Conservation (phyloP, 2,329 filamentous ascomycete species). For the Trichoderma sp. region DNA sequence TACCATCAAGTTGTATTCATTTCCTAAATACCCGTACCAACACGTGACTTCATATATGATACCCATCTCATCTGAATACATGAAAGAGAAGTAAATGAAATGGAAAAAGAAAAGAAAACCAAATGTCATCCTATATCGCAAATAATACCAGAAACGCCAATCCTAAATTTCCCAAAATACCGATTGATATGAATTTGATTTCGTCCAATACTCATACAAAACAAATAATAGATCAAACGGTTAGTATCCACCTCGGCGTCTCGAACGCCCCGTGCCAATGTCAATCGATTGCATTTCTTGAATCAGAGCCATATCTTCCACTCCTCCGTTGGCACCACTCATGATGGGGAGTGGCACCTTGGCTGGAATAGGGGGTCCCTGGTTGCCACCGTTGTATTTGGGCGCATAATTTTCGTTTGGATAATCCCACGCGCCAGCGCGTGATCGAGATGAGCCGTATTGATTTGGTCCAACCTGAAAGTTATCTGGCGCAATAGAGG, state of each 20-base stretch:
- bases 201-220: conserved; percentile 28
- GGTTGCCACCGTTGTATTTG: conserved; percentile 42
- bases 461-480: conserved; percentile 50
- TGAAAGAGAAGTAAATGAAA: not conserved
- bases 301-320: conserved; percentile 63
- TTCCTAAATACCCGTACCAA: conserved; percentile 3
- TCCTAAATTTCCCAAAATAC: not conserved
- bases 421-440: conserved; percentile 58
- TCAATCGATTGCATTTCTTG: conserved; percentile 73
- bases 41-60: conserved; percentile 21
- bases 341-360: conserved; percentile 65
- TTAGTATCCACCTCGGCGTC: conserved; percentile 54
- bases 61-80: not conserved
- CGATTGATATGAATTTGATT: conserved; percentile 18
- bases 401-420: conserved; percentile 57
- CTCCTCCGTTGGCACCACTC: conserved; percentile 49
- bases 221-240: conserved; percentile 6
- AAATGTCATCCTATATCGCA: conserved; percentile 8
- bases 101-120: not conserved
- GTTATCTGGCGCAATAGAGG: conserved; percentile 56
- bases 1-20: not conserved
- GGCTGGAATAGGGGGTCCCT: conserved; percentile 66
- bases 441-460: conserved; percentile 44
- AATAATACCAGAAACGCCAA: conserved; percentile 13
- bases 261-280: conserved; percentile 63